Evolutionary conservation across 345 rosid species (phyloP).

Genomic region (Lepidium sativum): DNA sequence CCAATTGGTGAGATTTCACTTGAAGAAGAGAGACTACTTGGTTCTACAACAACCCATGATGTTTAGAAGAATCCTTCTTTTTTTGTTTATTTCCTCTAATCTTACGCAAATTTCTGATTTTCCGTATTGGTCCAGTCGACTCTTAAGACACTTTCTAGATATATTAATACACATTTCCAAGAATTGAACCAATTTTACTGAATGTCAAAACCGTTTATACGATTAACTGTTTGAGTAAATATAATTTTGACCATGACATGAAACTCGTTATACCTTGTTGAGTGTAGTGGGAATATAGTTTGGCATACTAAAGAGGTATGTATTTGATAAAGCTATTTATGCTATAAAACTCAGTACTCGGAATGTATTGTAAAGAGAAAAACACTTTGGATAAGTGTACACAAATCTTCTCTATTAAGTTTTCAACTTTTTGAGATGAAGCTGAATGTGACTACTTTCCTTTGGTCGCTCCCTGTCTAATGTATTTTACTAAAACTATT

Average conservation of each 20-base stretch:
- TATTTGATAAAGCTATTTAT: too few species aligned
- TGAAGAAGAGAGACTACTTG: slow-evolving; percentile 68
- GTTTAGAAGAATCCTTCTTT: slow-evolving; percentile 40
- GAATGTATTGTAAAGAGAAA: too few species aligned
- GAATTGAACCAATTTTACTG: neutral
- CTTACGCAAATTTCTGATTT: neutral
- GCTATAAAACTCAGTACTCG: too few species aligned
- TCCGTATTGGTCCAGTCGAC: neutral
- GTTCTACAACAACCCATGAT: slow-evolving; percentile 44
- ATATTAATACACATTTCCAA: slow-evolving; percentile 4
- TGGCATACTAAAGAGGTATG: too few species aligned
- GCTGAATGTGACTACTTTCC: too few species aligned
- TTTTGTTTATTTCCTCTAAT: slow-evolving; percentile 9
- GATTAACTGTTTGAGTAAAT: neutral
- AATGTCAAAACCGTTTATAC: neutral
- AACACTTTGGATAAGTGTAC: too few species aligned
- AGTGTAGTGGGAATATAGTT: too few species aligned
- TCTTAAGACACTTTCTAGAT: neutral
- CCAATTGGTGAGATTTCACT: slow-evolving; percentile 41
- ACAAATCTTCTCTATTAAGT: too few species aligned
- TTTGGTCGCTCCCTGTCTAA: too few species aligned
- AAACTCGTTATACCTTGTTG: neutral
- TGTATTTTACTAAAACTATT: too few species aligned
- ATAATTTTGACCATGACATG: neutral
- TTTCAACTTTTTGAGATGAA: too few species aligned